phyloP scores from a whole-genome alignment of 148 eudicot species.

The Chenopodium formosanum region DNA sequence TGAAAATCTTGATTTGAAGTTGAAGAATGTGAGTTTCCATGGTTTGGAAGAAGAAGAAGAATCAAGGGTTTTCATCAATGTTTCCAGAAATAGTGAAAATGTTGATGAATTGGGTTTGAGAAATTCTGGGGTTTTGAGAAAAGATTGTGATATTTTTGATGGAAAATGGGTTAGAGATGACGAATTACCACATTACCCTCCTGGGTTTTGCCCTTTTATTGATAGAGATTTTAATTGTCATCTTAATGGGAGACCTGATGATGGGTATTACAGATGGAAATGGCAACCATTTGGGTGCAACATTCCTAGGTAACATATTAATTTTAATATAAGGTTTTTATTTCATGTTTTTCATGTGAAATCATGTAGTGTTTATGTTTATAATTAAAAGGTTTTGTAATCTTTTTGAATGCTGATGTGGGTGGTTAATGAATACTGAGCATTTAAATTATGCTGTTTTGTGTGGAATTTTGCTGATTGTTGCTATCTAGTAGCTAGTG shows the following conservation, averaged over 20 bases:
- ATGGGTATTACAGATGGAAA: conserved; percentile 61
- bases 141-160: conserved; percentile 66
- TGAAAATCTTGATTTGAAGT: conserved; percentile 29
- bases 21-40: conserved; percentile 37
- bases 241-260: conserved; percentile 69
- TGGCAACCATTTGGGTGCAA: conserved; percentile 86
- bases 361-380: no score
- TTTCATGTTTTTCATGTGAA: not conserved
- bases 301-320: conserved; percentile 52
- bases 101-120: not conserved
- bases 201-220: conserved; percentile 71
- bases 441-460: not conserved
- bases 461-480: not conserved
- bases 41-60: not conserved
- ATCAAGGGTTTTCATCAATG: conserved; percentile 4
- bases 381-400: not conserved
- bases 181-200: conserved; percentile 57
- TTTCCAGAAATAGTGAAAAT: not conserved
- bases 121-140: not conserved
- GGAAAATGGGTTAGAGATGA: conserved; percentile 86
- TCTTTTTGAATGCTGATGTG: not conserved
- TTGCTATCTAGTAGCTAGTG: no score
- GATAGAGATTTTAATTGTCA: conserved; percentile 82
- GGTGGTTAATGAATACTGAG: not conserved
- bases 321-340: conserved; percentile 3